phyloP scores from a whole-genome alignment of 768 basidiomycete genomes.

The Neoboletus subvelutipes region DNA sequence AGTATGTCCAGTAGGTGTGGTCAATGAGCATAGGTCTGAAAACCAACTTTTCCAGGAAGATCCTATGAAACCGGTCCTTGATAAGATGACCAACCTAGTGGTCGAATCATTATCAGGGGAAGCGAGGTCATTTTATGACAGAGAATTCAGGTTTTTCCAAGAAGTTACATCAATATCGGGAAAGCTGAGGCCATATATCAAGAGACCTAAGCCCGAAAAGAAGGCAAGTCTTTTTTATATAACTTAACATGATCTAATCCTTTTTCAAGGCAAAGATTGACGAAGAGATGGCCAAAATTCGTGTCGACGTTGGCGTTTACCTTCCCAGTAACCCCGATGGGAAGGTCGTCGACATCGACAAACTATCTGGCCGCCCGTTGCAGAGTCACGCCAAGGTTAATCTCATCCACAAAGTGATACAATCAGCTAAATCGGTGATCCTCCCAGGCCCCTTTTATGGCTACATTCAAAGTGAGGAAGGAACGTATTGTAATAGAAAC shows the following conservation, averaged over 20 bases:
- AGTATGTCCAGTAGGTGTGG: slow-evolving; percentile 41
- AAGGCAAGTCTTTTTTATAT: slow-evolving; percentile 52
- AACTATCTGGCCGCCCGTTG: slow-evolving; percentile 91
- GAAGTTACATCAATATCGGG: slow-evolving; percentile 98
- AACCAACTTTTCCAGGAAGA: slow-evolving; percentile 61
- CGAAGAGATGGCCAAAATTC: slow-evolving; percentile 97
- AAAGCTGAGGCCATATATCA: slow-evolving; percentile 95
- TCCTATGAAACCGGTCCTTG: slow-evolving; percentile 94
- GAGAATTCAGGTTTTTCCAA: slow-evolving; percentile 94
- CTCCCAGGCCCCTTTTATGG: slow-evolving; percentile 97
- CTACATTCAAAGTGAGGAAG: slow-evolving; percentile 97
- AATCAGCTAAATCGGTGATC: slow-evolving; percentile 1
- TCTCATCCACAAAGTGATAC: neutral
- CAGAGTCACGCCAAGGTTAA: slow-evolving; percentile 95
- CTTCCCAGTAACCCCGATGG: slow-evolving; percentile 98
- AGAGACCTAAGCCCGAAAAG: slow-evolving; percentile 93
- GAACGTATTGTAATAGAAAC: slow-evolving; percentile 65
- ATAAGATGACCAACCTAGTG: slow-evolving; percentile 76
- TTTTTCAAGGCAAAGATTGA: slow-evolving; percentile 87
- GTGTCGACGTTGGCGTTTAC: slow-evolving; percentile 93
- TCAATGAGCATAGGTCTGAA: slow-evolving; percentile 1
- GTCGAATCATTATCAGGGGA: slow-evolving; percentile 86
- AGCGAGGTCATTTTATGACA: slow-evolving; percentile 85
- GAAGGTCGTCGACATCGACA: slow-evolving; percentile 94
- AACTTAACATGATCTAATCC: neutral